Percentiles rank a stretch among this genome's conserved stretches.
These are phyloP conservation scores for Cordyceps cicadae DNA, from an alignment of 2,329 filamentous ascomycete species.

Conservation along the genomic window DNA sequence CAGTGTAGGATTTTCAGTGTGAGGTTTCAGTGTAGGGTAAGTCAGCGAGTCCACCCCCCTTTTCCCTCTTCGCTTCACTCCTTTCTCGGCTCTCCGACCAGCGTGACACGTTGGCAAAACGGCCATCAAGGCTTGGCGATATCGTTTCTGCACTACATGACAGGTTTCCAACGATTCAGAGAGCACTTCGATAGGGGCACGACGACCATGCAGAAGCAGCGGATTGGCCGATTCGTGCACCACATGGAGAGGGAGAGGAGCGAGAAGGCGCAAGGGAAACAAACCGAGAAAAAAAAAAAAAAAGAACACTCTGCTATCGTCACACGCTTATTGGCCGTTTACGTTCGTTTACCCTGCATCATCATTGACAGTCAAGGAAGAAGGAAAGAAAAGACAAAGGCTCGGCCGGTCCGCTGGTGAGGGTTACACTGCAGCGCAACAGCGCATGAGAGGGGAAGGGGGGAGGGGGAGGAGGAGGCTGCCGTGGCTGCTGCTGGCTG, in stretches of 20 bases:
- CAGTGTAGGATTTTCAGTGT: too few relatives aligned
- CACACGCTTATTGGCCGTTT: neutral
- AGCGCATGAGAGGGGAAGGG: conserved; percentile 2
- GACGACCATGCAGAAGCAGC: neutral
- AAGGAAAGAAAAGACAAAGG: too few relatives aligned
- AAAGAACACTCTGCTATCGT: neutral
- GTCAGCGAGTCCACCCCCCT: too few relatives aligned
- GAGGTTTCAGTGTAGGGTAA: too few relatives aligned
- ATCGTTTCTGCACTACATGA: neutral
- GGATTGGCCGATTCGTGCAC: neutral
- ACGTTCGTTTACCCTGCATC: neutral
- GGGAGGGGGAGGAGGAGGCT: too few relatives aligned
- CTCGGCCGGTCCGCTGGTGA: neutral
- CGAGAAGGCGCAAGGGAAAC: neutral
- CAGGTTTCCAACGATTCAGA: neutral
- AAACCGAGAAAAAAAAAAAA: too few relatives aligned
- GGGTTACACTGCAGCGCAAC: conserved; percentile 5
- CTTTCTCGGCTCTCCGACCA: too few relatives aligned
- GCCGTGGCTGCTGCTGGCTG: neutral
- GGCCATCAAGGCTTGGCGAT: neutral
- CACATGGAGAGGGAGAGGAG: neutral
- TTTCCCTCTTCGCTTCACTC: too few relatives aligned
- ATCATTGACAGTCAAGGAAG: too few relatives aligned
- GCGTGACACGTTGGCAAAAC: neutral
- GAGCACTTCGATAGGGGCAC: neutral